Evolutionary conservation across 768 basidiomycete species (phyloP), one percentile per base, ranked within the genome.

Genomic region (Rhizopogon salebrosus): DNA sequence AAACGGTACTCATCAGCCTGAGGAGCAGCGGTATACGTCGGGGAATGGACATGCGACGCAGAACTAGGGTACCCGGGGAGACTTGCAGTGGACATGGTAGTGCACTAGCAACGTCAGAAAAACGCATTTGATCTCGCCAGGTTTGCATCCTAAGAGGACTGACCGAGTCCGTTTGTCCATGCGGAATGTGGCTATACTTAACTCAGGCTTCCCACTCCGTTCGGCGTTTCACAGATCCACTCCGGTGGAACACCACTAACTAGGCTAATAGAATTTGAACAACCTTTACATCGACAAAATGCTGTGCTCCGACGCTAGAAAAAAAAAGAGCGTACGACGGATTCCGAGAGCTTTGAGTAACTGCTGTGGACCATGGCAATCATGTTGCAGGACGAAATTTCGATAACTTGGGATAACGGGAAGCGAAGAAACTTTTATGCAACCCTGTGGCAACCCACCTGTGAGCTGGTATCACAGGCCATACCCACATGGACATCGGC

Each of bases 11-110:
- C 85, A 54, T 75, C 67, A 24, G 72, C 60, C 23, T 73, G 76
- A 1, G 84, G 84, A 55, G 81, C 75, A 10, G 74, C 73, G 3
- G 82, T 74, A 62, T 86, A 86, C n/a, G 68, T 16, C 67, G 77
- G 55, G 64, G 81, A 57, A 70, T 75, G 57, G 60, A 71, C 41
- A 59, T 66, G 61, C 65, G 57, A 42, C 42, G 70, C 61, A n/a
- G 72, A 71, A 13, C 66, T 64, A 24, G 66, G 42, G 55, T 82
- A 85, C 16, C 73, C 72, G 6, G 83, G 81, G 37, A 81, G 77
- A 57, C 73, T 78, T 41, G 74, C 69, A 37, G 80, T 75, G 29
- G 78, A 80, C 84, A 86, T 85, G 64, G 55, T 52, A 53, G 64
- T 60, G 43, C 37, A 34, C 55, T 55, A 55, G 23, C 49, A 65